Conservation (phyloP, 2,329 filamentous ascomycete genomes). For the Xylariaceae sp. region DNA sequence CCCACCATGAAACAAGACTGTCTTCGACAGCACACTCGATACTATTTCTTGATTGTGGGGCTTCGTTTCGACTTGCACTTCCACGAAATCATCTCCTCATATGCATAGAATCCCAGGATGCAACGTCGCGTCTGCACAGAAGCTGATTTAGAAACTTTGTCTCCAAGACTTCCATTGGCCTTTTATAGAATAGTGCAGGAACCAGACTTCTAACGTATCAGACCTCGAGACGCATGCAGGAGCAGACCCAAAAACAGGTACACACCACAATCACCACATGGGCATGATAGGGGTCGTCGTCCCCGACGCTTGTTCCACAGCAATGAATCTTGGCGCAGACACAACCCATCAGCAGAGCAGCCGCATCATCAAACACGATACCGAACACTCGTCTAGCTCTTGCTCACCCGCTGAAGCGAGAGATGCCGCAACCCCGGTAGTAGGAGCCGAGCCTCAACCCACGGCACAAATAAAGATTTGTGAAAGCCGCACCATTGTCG, state of each 20-base stretch:
- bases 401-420: no score
- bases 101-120: conserved; percentile 16
- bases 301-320: not conserved
- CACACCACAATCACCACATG: not conserved
- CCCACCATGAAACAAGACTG: no score
- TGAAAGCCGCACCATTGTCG: no score
- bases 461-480: no score
- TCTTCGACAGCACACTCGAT: no score
- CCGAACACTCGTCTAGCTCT: no score
- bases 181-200: conserved; percentile 1
- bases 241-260: conserved; percentile 10
- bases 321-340: not conserved
- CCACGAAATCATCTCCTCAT: not conserved
- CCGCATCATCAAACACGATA: no score
- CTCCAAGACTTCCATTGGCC: conserved; percentile 6
- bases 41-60: not conserved
- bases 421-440: no score
- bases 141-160: conserved; percentile 1
- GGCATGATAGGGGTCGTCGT: conserved; percentile 6
- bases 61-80: not conserved
- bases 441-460: no score
- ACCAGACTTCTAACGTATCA: conserved; percentile 14
- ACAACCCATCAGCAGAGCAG: no score
- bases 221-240: conserved; percentile 3
- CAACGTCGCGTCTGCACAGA: conserved; percentile 10